Percentiles rank a stretch among this genome's conserved stretches.
These are phyloP conservation scores for Chalciporus piperatus DNA, from an alignment of 768 basidiomycete genomes.

Conservation along the genomic window DNA sequence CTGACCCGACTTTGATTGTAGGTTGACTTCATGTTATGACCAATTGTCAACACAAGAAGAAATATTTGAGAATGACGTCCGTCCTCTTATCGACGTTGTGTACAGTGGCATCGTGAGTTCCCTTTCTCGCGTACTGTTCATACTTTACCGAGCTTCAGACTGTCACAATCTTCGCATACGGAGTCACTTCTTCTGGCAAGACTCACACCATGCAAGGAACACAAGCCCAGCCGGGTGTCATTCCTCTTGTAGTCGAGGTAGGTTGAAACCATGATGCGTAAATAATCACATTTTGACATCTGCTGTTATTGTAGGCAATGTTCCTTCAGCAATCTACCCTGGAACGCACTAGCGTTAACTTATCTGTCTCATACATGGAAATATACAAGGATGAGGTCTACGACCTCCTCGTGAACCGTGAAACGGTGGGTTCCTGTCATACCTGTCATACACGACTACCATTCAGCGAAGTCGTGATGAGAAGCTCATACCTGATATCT, in stretches of 20 bases:
- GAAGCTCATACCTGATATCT: not conserved
- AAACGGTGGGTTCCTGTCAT: constrained; percentile 47
- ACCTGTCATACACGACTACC: not conserved
- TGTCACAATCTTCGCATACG: constrained; percentile 87
- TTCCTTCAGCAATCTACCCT: constrained; percentile 47
- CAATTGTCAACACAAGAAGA: constrained; percentile 67
- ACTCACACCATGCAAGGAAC: constrained; percentile 93
- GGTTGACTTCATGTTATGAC: constrained; percentile 77
- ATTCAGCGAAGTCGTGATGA: too few relatives aligned
- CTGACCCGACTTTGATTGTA: constrained; percentile 25
- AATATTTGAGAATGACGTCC: constrained; percentile 74
- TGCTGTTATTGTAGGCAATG: constrained; percentile 43
- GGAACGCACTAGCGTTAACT: constrained; percentile 41
- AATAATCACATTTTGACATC: not conserved
- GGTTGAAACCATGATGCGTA: constrained; percentile 20
- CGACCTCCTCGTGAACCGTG: constrained; percentile 74
- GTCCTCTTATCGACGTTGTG: constrained; percentile 74
- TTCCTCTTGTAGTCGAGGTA: constrained; percentile 77
- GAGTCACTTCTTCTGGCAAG: constrained; percentile 88
- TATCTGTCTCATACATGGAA: constrained; percentile 78
- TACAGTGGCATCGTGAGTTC: constrained; percentile 68
- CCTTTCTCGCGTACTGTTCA: not conserved
- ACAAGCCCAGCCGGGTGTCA: constrained; percentile 72
- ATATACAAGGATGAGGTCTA: constrained; percentile 92
- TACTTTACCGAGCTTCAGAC: constrained; percentile 43